phyloP scores from a whole-genome alignment of 495 filamentous ascomycete species.

The Recurvomyces mirabilis region DNA sequence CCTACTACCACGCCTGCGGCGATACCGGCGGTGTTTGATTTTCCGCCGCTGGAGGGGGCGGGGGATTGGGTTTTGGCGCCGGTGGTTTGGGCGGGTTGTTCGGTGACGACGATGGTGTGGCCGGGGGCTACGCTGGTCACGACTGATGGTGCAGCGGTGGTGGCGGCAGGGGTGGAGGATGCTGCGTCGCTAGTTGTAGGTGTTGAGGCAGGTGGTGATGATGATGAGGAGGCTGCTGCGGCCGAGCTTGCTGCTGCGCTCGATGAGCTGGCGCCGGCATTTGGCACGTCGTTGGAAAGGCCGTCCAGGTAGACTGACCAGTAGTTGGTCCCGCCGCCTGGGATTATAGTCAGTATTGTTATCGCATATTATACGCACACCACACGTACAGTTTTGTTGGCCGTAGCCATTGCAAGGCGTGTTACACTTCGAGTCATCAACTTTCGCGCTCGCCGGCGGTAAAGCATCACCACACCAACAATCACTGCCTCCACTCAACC shows the following conservation, averaged over 20 bases:
- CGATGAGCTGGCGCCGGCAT: conserved; percentile 5
- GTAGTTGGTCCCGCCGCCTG: conserved; percentile 42
- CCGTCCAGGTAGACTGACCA: conserved; percentile 45
- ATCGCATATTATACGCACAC: too few species aligned
- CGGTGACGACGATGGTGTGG: conserved; percentile 11
- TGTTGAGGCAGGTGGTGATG: conserved; percentile 20
- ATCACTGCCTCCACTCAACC: conserved; percentile 30
- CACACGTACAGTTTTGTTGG: conserved; percentile 46
- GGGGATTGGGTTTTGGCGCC: conserved; percentile 4
- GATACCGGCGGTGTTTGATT: conserved; percentile 64
- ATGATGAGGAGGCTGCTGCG: conserved; percentile 21
- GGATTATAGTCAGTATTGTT: conserved; percentile 25
- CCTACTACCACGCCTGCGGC: conserved; percentile 83
- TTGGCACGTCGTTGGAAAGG: conserved; percentile 19
- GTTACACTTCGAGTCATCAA: conserved; percentile 43
- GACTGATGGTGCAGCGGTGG: conserved; percentile 12
- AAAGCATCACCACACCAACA: conserved; percentile 55
- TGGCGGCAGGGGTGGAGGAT: too few species aligned
- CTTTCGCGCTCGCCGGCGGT: conserved; percentile 38
- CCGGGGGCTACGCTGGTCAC: conserved; percentile 17
- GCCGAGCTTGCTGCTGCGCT: conserved; percentile 23
- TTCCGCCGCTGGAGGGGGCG: conserved; percentile 29
- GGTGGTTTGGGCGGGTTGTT: conserved; percentile 3
- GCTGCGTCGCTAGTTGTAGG: too few species aligned
- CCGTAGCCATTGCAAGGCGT: conserved; percentile 45